Evolutionary conservation across 1,284 basidiomycete species (phyloP).

Genomic region (Serendipita sp.): DNA sequence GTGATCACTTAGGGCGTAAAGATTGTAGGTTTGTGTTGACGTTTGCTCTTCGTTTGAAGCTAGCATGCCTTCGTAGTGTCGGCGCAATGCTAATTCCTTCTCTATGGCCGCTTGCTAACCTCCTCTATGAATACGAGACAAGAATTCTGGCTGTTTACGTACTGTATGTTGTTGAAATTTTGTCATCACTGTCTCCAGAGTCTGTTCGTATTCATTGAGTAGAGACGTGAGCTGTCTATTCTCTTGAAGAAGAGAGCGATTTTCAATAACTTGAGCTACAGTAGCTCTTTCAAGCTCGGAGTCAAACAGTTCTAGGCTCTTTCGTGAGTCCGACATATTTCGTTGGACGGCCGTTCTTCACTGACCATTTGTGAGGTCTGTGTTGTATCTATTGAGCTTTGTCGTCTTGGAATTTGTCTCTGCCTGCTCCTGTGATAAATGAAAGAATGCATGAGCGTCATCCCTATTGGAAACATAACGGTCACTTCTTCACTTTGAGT

Average conservation of each 20-base stretch:
- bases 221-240: conserved; percentile 84
- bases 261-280: conserved; percentile 85
- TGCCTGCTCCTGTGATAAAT: not conserved
- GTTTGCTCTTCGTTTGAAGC: conserved; percentile 49
- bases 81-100: conserved; percentile 77
- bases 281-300: conserved; percentile 85
- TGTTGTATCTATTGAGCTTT: conserved; percentile 70
- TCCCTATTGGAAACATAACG: not conserved
- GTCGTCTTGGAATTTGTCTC: not conserved
- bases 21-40: conserved; percentile 36
- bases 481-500: not conserved
- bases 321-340: not conserved
- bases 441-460: not conserved
- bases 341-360: not conserved
- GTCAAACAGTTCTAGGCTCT: conserved; percentile 67
- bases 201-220: conserved; percentile 88
- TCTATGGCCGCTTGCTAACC: conserved; percentile 75
- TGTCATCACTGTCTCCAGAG: conserved; percentile 90
- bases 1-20: conserved; percentile 27
- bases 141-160: conserved; percentile 24
- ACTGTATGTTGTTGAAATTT: conserved; percentile 91
- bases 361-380: conserved; percentile 80
- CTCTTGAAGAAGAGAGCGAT: conserved; percentile 81
- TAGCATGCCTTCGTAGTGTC: conserved; percentile 85
- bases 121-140: conserved; percentile 10